Evolutionary conservation across 345 rosid genomes (phyloP), one percentile per base, ranked within the genome.

Genomic region (Physaria fendleri): DNA sequence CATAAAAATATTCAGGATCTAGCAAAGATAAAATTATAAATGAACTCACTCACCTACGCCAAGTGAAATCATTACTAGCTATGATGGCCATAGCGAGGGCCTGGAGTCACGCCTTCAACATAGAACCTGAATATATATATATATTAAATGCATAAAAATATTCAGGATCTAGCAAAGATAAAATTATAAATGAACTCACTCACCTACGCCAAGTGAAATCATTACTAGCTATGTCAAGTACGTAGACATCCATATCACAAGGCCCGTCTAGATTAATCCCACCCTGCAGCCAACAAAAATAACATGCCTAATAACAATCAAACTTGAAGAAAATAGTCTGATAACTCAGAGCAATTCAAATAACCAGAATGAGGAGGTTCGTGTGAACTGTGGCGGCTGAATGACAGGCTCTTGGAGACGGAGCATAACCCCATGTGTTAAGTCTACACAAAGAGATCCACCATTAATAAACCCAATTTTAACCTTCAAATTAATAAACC

Each of bases 231-330:
- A 85, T 61, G 68, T 91, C 84, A 29, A 91, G 92, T 53, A 84
- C 83, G 27, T 73, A 82, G 22, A 91, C 75, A 75, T 91, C 96
- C 64, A 83, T 95, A 5, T 85, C 69, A 30, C 83, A 84, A 72
- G 76, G 83, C 54, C 95, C 96, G 5, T 80, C 84, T 37, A 86
- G 87, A 74, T 95, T 90, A 49, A 88, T 80, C 65, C 98, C 98
- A 37, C 98, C 98, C 95, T 92, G n/a, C n/a, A n/a, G 78, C 35
- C 64, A 66, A 47, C 40, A 16, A 48, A 54, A 15, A 7, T 28
- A n/a, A 47, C 20, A 57, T 27, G 7, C 6, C 56, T 32, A 46
- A 22, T 38, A 10, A 56, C 15, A 25, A 16, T 25, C 6, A 56
- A 40, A n/a, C n/a, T n/a, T n/a, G 39, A 25, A 56, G 5, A 55